phyloP scores from a whole-genome alignment of 805 yeast species.

The Pichia nakasei region DNA sequence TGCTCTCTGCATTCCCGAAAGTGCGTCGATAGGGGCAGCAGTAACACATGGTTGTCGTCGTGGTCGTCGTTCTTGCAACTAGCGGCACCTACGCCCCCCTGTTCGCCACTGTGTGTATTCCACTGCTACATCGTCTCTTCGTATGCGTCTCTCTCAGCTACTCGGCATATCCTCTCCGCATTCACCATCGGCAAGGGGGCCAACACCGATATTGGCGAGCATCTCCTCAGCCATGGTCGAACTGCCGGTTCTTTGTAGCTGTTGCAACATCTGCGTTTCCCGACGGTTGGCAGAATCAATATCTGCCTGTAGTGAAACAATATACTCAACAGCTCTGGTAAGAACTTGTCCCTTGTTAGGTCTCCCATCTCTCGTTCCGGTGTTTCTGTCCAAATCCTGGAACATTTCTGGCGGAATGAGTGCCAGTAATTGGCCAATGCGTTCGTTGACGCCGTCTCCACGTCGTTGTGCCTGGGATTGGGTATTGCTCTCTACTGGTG shows the following conservation, averaged over 20 bases:
- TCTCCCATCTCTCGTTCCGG: slow-evolving; percentile 75
- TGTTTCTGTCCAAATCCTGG: slow-evolving; percentile 36
- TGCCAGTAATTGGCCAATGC: slow-evolving; percentile 39
- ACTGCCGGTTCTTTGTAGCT: neutral
- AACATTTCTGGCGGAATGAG: slow-evolving; percentile 30
- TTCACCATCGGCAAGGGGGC: slow-evolving; percentile 49
- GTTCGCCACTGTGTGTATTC: too few relatives aligned
- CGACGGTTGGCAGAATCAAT: slow-evolving; percentile 73
- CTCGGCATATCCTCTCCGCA: too few relatives aligned
- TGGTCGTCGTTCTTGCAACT: too few relatives aligned
- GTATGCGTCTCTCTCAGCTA: too few relatives aligned
- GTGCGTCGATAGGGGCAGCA: too few relatives aligned
- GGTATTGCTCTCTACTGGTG: too few relatives aligned
- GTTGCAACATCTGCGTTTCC: slow-evolving; percentile 52
- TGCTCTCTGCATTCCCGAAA: too few relatives aligned
- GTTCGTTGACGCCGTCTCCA: slow-evolving; percentile 49
- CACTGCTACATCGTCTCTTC: too few relatives aligned
- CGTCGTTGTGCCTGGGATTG: slow-evolving; percentile 22
- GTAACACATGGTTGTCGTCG: too few relatives aligned
- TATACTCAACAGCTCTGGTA: slow-evolving; percentile 66
- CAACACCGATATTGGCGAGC: slow-evolving; percentile 72
- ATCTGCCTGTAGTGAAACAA: slow-evolving; percentile 54
- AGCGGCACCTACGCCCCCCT: too few relatives aligned
- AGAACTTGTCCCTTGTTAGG: slow-evolving; percentile 81
- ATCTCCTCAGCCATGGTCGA: slow-evolving; percentile 71